Base-by-base conservation (phyloP, 73 alveolate species). In the Paramecium sexaurelia region DNA sequence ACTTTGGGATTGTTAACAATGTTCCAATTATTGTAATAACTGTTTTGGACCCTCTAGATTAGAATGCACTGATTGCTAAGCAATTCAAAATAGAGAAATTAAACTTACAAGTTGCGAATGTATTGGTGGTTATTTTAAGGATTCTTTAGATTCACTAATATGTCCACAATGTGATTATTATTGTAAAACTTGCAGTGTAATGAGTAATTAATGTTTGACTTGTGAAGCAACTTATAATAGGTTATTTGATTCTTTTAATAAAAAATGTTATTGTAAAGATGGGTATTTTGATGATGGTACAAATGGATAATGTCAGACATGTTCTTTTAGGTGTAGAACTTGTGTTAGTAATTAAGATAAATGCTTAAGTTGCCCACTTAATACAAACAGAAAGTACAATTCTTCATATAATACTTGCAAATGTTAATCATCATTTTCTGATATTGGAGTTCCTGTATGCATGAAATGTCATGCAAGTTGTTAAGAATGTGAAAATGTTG, bases 211-310 rank as follows among this genome's bases (percentile, higher is more conserved):
- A 15, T 47, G 66, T 47, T 47, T 15, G 20, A 20, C 83, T 11
- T 61, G 83, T 61, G 83, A 61, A 61, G 19, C 43, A 61, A 29
- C 43, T 13, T 29, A 3, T 61, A 29, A 29, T 17, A 61, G 83
- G 20, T 29, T 32, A 32, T 32, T 17, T 61, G 83, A 61, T 61
- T 29, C 83, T 20, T 61, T 61, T 29, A 29, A 26, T 29, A 32
- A 26, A 10, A 20, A 11, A 29, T 61, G 83, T 19, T 32, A 29
- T 29, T 61, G 83, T 22, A 61, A 19, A 11, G 47, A 26, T 29
- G 83, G 83, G 2, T 61, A 61, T 61, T 61, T 61, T 32, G 83
- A 61, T 61, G 83, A 61, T 32, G 43, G 43, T 61, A 32, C 43
- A 32, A 61, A 61, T 61, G 83, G 24, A 61, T 9, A 26, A 61